These are phyloP conservation scores for Knoxia roxburghii DNA, from an alignment of 257 asterid species.

Conservation along the genomic window DNA sequence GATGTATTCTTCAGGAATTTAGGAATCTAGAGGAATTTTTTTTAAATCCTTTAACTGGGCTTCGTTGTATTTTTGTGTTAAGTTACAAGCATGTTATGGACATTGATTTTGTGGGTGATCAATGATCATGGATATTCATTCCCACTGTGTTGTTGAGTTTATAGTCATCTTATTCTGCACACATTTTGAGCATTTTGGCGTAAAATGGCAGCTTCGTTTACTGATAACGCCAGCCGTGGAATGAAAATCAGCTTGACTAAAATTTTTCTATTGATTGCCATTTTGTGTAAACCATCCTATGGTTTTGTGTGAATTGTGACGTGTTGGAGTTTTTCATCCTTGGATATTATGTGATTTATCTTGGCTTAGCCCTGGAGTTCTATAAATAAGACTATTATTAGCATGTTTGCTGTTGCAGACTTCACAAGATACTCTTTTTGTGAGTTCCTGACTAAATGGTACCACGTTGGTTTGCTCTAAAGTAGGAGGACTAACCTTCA, in stretches of 20 bases:
- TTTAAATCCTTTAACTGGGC: neutral
- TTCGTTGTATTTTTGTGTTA: neutral
- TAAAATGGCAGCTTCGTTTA: neutral
- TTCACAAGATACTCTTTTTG: neutral
- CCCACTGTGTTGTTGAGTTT: neutral
- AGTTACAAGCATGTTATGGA: neutral
- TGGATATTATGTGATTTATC: neutral
- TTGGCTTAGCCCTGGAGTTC: too few relatives aligned
- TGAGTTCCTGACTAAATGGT: neutral
- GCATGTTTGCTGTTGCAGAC: neutral
- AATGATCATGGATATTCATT: neutral
- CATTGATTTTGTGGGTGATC: neutral
- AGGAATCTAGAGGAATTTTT: neutral
- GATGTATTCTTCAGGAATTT: neutral
- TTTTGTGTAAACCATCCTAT: slow-evolving; percentile 1
- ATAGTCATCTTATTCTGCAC: neutral
- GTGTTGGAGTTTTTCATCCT: neutral
- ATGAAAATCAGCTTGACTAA: neutral
- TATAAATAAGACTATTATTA: too few relatives aligned
- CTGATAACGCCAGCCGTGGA: neutral
- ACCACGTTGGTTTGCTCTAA: neutral
- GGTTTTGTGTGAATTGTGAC: neutral
- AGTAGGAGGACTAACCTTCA: slow-evolving; percentile 16
- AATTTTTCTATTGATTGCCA: neutral
- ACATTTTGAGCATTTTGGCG: neutral